A percentile compares a stretch with the other conserved stretches of the same genome.
Conservation (phyloP, 2,329 filamentous ascomycete genomes). For the Fonsecaea pugnacius region DNA sequence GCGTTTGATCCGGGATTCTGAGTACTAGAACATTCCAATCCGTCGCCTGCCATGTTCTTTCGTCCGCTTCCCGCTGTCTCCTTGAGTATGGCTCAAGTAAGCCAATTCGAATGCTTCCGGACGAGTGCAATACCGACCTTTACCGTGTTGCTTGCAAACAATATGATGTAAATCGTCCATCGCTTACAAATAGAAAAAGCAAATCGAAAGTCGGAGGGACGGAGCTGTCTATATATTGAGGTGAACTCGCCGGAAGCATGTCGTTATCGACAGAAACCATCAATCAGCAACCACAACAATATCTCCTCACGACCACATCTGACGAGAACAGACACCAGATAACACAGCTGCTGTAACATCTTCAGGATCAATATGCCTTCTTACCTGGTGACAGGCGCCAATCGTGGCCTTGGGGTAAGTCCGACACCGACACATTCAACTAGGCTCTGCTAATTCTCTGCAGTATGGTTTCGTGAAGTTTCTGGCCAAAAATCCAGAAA, state of each 20-base stretch:
- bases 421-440: neutral
- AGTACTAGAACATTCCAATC: neutral
- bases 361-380: slow-evolving; percentile 30
- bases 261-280: neutral
- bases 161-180: neutral
- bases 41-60: neutral
- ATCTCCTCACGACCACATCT: neutral
- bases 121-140: neutral
- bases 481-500: slow-evolving; percentile 50
- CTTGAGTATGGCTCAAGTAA: slow-evolving; percentile 16
- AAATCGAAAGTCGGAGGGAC: neutral
- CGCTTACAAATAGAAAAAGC: slow-evolving; percentile 3
- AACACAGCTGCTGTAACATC: neutral
- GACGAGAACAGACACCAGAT: neutral
- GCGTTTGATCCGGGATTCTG: neutral
- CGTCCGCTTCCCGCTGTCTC: neutral
- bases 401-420: slow-evolving; percentile 36
- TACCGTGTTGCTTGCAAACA: neutral
- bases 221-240: slow-evolving; percentile 1
- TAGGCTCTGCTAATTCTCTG: neutral
- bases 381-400: slow-evolving; percentile 39
- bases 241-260: neutral
- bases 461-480: slow-evolving; percentile 55
- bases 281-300: neutral
- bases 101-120: slow-evolving; percentile 10